Conservation (phyloP, 306 rosid species). For the Dalbergia cultrata region DNA sequence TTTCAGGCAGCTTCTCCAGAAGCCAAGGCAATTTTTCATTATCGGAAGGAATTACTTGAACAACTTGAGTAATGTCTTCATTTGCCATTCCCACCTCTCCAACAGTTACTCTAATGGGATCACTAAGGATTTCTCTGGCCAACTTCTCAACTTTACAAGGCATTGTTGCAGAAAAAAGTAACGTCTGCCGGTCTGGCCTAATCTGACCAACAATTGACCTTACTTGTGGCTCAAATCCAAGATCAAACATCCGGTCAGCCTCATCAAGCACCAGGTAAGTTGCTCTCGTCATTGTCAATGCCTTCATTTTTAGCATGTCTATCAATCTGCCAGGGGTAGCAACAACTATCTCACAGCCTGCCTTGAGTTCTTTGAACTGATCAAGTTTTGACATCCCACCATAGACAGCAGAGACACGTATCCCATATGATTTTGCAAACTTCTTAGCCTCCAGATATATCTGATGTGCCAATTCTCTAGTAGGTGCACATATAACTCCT, state of each 20-base stretch:
- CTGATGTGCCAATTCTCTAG: conserved; percentile 96
- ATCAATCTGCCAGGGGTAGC: conserved; percentile 99
- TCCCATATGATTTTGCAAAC: conserved; percentile 79
- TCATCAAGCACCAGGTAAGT: conserved; percentile 97
- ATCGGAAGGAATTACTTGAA: conserved; percentile 89
- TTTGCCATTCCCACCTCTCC: conserved; percentile 99
- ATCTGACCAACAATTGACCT: conserved; percentile 98
- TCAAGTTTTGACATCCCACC: conserved; percentile 99
- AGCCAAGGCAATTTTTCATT: conserved; percentile 92
- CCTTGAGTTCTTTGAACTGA: conserved; percentile 96
- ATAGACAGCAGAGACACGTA: conserved; percentile 89
- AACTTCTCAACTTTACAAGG: conserved; percentile 91
- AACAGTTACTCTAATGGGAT: conserved; percentile 91
- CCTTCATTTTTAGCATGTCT: conserved; percentile 95
- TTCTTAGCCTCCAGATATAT: conserved; percentile 88
- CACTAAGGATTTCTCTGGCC: conserved; percentile 92
- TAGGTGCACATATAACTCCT: conserved; percentile 98
- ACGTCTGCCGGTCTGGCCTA: conserved; percentile 97
- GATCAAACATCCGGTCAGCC: conserved; percentile 99
- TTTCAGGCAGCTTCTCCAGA: conserved; percentile 78
- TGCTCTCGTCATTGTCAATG: conserved; percentile 82
- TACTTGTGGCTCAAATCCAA: conserved; percentile 98
- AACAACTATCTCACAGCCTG: conserved; percentile 95
- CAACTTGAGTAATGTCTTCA: conserved; percentile 97
- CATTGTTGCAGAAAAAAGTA: conserved; percentile 97